Base-by-base conservation (phyloP, 169 alveolate species). In the Pseudocohnilembus persalinus region DNA sequence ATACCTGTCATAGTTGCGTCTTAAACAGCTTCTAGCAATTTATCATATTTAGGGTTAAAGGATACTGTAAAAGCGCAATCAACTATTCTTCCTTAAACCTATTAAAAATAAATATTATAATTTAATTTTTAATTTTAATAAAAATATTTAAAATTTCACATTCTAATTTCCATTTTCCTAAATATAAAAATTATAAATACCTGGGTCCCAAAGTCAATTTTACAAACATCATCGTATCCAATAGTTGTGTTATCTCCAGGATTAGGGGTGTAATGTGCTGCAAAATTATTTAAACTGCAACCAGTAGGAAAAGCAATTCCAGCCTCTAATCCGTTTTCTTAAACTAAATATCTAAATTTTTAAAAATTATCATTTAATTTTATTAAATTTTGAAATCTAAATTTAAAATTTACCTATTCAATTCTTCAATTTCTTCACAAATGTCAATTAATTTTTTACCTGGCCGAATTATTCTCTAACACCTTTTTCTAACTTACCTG, bases 251-350 rank as follows among this genome's bases (percentile, higher is more conserved):
- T 84, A 89, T 96, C 98, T 25, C 97, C 97, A 28, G 93, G 87
- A 82, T 96, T 99, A 35, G 99, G 99, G 0, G 99, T 99, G 90
- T 98, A 99, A 92, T 99, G 99, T 16, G 99, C 99, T 0, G 99
- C 99, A 78, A 99, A 98, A 91, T 98, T 92, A 88, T 98, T 98
- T 30, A 99, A 85, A 0, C 99, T 97, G 68, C 98, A 93, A 24
- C 99, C 99, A 0, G 99, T 99, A 33, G 99, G 99, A 88, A 99
- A 99, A 65, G 99, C 99, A 97, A 99, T 98, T 29, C 99, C 99
- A 27, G 98, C 95, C 73, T 98, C 99, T 74, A 98, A 92, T 35
- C 99, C 98, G 82, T 98, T 96, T n/a, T 98, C 97, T 77, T 95
- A 97, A 29, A 99, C 97, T 76, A 99, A 96, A 85, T 96, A 98